Evolutionary conservation across 208 protist genomes (phyloP).

Genomic region (Leishmania lainsoni): DNA sequence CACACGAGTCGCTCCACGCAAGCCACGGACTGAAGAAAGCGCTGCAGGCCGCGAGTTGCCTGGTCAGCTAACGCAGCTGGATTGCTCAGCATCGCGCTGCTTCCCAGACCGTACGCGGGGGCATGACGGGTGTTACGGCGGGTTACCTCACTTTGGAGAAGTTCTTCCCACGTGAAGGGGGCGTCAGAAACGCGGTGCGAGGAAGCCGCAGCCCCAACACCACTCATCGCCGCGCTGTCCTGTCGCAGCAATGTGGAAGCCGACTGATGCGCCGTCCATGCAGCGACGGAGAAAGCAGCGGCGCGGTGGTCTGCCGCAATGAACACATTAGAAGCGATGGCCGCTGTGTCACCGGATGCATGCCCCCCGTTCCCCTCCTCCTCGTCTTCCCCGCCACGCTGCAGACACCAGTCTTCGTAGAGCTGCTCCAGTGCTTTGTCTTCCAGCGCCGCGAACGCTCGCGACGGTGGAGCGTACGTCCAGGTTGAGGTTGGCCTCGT

Average conservation of each 20-base stretch:
- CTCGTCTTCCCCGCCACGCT: constrained; percentile 10
- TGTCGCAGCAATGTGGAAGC: not conserved
- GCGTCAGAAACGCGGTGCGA: constrained; percentile 22
- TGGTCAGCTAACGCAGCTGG: constrained; percentile 38
- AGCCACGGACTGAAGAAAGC: constrained; percentile 58
- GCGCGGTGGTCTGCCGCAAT: constrained; percentile 70
- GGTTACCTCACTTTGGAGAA: constrained; percentile 33
- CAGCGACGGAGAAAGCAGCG: constrained; percentile 67
- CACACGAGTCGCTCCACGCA: constrained; percentile 72
- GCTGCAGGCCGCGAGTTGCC: constrained; percentile 54
- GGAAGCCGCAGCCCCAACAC: not conserved
- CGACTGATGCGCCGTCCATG: constrained; percentile 22
- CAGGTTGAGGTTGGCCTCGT: no score
- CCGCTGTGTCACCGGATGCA: not conserved
- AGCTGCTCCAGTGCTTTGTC: constrained; percentile 65
- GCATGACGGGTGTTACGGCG: constrained; percentile 26
- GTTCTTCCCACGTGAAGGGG: constrained; percentile 70
- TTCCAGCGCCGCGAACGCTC: constrained; percentile 67
- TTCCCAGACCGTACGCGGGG: not conserved
- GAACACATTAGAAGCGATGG: constrained; percentile 37
- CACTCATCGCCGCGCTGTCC: not conserved
- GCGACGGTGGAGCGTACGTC: constrained; percentile 35
- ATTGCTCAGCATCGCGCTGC: constrained; percentile 11
- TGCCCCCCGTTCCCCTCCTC: not conserved
- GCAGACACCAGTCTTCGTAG: constrained; percentile 52